Evolutionary conservation across 2,329 filamentous ascomycete species (phyloP), one percentile per base, ranked within the genome.

Genomic region (Arthroderma uncinatum): DNA sequence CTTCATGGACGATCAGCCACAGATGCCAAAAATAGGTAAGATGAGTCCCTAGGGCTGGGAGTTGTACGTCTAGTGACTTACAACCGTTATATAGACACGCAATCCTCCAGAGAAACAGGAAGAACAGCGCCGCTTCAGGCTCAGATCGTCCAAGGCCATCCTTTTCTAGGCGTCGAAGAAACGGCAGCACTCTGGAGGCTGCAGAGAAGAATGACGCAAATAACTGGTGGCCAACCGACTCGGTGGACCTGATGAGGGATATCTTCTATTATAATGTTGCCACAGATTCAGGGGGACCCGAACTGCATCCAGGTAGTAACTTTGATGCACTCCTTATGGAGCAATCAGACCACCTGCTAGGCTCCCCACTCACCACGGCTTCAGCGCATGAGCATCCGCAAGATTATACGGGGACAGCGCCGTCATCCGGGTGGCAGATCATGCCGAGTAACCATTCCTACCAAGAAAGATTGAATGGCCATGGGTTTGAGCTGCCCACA

Each of bases 1-100:
- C 36, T 53, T 4, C 50, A 36, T 5, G 50, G 36, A 23, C n/a
- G 50, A 25, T 53, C 50, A 53, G 50, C 50, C 36, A 53, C 50
- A 7, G 50, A 53, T 14, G 50, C 50, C 8, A 53, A 53, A 39
- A 53, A 53, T 34, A 53, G 50, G 50, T 53, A 23, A 39, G 50
- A 37, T n/a, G 19, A 23, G 19, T 7, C 12, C 34, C 12, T 50
- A 50, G 33, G 23, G 4, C 14, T 16, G 6, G 47, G 7, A 19
- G 6, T 19, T 8, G 14, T n/a, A 33, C 33, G 25, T 25, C 25
- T 14, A 25, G 6, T 12, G 37, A 6, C 33, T 53, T 53, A 36
- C 19, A 53, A 12, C 16, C 10, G 8, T 37, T 37, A 14, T 23
- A 4, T 53, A 53, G 50, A 23, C 36, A 53, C 50, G 30, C 50